Base-by-base conservation (phyloP, 805 yeast species). In the Metschnikowia kunwiensis region DNA sequence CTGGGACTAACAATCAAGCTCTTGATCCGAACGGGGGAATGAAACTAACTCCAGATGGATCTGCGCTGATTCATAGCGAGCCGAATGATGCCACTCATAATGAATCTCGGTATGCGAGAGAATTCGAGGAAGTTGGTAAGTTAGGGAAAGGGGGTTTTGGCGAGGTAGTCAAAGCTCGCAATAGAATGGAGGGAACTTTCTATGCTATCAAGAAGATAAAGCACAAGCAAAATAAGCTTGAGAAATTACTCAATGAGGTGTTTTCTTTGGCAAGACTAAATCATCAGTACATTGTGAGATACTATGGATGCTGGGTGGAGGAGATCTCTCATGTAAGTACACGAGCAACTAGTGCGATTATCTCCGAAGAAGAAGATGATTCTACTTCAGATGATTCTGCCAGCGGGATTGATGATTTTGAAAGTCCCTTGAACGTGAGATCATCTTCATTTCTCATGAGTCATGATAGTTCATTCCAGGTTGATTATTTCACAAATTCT, bases 271-370 rank as follows among this genome's bases (percentile, higher is more conserved):
- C 97, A 2, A 72, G 97, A 42, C 68, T 93, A 35, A 91, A 89
- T 50, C 97, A 93, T 55, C 97, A 89, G 55, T 91, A 87, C 57
- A 96, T 93, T 26, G 98, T 93, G 3, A 68, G 99, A 38, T 93
- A 93, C 60, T 93, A 86, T 61, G 95, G 97, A 3, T 96, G 97
- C 0, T 93, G 99, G 99, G 75, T 91, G 5, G 97, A 89, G 54
- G 94, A 86, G 37, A 81, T 80, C 19, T 29, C 30, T 6, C 27
- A 23, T 9, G 19, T 18, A 20, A 17, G 13, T 26, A 3, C 31
- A 4, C 50, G 55, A 17, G 48, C 51, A 1, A 40, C 39, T 10
- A 53, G 60, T n/a, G 63, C 53, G 5, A 11, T 44, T 4, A 32
- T 30, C 3, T 33, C 41, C 2, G 47, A 36, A 4, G 31, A 30